Base-by-base conservation (phyloP, 2,329 filamentous ascomycete genomes). In the Penicillium sp. region DNA sequence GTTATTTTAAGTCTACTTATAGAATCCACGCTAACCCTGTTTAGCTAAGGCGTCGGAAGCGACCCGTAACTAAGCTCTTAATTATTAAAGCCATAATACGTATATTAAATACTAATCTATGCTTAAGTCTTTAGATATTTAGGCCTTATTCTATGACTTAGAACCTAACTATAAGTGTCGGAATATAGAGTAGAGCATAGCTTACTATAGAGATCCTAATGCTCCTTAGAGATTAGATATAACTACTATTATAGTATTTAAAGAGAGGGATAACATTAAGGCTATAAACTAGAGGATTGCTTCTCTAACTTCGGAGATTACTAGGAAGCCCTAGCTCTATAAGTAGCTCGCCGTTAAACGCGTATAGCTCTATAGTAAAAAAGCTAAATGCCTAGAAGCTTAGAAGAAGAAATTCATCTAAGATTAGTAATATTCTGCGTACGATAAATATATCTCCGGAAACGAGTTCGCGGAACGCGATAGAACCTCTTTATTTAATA, bases 391-490 rank as follows among this genome's bases (percentile, higher is more conserved):
- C 13, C 10, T 30, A 33, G 45, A 50, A 50, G 10, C 24, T 12
- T 50, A 1, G 45, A 50, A 50, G 45, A 50, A 50, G 24, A 26
- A n/a, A 50, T 50, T 50, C 15, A 50, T 50, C 1, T 7, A 50
- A 12, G 4, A 50, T 28, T 50, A 2, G 45, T 50, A 6, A 26
- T 3, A 30, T 50, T 50, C 24, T 7, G 15, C 6, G 1, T 50
- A 50, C 26, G n/a, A 50, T 26, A 26, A 50, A 50, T 50, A 50
- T 10, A n/a, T 50, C 1, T 50, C 26, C 5, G 45, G 45, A 50
- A 50, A 50, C 17, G 15, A 33, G 30, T 50, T 50, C 45, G 30
- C 24, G 24, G 45, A 50, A 33, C 45, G 45, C 45, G 45, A 50
- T 3, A 30, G 1, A 19, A 50, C 45, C 3, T 30, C 2, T 30